Conservation (phyloP, 768 basidiomycete genomes). For the Ramaria rubella region DNA sequence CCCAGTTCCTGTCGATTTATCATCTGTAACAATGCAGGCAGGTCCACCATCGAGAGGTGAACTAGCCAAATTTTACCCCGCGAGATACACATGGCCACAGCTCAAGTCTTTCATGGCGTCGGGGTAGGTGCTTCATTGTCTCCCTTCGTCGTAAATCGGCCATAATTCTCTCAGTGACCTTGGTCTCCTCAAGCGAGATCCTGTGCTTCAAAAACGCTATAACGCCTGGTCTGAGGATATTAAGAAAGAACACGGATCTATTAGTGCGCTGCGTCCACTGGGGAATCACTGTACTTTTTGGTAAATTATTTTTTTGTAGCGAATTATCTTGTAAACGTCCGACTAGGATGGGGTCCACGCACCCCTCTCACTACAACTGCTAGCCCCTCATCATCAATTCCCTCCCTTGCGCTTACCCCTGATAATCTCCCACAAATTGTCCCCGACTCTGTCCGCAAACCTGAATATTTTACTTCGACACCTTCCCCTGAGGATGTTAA, state of each 20-base stretch:
- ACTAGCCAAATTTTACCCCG: constrained; percentile 59
- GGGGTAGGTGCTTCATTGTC: constrained; percentile 39
- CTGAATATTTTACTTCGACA: constrained; percentile 60
- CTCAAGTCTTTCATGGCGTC: constrained; percentile 74
- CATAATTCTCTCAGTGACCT: constrained; percentile 51
- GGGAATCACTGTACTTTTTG: constrained; percentile 15
- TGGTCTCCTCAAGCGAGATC: constrained; percentile 71
- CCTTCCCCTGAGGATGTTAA: constrained; percentile 54
- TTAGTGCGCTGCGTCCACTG: constrained; percentile 36
- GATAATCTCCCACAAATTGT: not conserved
- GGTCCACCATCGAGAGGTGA: constrained; percentile 68
- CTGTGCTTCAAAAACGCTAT: constrained; percentile 61
- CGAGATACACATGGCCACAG: constrained; percentile 70
- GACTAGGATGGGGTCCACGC: constrained; percentile 61
- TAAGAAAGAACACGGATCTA: constrained; percentile 53
- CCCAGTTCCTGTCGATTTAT: constrained; percentile 1
- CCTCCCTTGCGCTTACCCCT: constrained; percentile 11
- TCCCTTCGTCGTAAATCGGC: not conserved
- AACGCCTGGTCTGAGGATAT: constrained; percentile 50
- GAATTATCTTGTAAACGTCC: constrained; percentile 61
- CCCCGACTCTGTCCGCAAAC: constrained; percentile 16
- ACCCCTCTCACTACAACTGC: constrained; percentile 2
- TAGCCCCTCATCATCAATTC: constrained; percentile 6
- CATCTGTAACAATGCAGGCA: not conserved
- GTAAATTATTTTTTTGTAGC: constrained; percentile 32